Conservation (phyloP, 2,329 filamentous ascomycete genomes). For the Fusarium poae region DNA sequence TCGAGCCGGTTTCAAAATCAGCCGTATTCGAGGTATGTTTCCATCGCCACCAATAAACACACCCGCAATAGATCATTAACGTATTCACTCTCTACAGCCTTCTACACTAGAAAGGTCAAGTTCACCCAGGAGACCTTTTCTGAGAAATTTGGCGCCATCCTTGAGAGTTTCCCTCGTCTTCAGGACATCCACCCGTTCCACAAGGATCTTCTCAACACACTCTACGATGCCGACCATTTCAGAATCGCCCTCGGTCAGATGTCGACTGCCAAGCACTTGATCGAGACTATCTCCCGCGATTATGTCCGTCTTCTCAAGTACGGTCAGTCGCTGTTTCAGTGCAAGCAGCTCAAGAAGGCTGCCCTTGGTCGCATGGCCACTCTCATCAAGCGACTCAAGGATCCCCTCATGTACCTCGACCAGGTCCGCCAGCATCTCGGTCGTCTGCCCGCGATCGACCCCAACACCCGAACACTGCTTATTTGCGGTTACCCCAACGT, state of each 20-base stretch:
- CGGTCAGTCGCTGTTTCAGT: conserved; percentile 96
- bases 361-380: conserved; percentile 98
- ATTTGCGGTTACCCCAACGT: conserved; percentile 99
- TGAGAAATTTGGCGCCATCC: conserved; percentile 90
- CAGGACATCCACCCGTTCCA: conserved; percentile 97
- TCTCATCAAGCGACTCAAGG: conserved; percentile 93
- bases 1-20: conserved; percentile 92
- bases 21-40: conserved; percentile 78
- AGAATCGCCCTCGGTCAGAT: conserved; percentile 95
- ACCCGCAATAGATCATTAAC: conserved; percentile 25
- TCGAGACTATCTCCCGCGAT: conserved; percentile 95
- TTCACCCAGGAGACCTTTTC: conserved; percentile 97
- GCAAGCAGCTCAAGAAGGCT: conserved; percentile 97
- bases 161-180: conserved; percentile 92
- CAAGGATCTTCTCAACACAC: conserved; percentile 86
- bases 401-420: conserved; percentile 94
- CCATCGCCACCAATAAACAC: background rate
- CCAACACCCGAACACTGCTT: conserved; percentile 93
- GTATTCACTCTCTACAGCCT: conserved; percentile 65
- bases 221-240: conserved; percentile 99
- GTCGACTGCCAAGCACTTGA: conserved; percentile 94
- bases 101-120: conserved; percentile 98
- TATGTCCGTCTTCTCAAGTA: conserved; percentile 95
- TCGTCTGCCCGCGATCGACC: conserved; percentile 97
- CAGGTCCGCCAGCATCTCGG: conserved; percentile 93